A percentile compares a stretch with the other conserved stretches of the same genome.
These are phyloP conservation scores for Suillus weaverae DNA, from an alignment of 768 basidiomycete species.

Conservation along the genomic window DNA sequence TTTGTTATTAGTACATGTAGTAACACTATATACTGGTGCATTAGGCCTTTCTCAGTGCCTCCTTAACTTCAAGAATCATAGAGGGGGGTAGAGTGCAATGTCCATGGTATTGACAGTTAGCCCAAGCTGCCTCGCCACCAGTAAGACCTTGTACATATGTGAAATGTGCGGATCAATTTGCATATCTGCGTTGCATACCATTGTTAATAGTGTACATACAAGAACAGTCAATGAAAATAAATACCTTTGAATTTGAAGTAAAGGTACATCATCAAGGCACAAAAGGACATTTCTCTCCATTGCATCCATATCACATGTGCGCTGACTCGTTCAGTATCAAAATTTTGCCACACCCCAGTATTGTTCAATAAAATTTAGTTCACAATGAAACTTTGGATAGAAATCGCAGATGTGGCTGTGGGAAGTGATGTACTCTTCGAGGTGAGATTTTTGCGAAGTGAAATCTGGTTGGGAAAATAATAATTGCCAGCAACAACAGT, in stretches of 20 bases:
- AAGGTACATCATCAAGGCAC: not conserved
- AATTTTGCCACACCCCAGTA: not conserved
- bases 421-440: not conserved
- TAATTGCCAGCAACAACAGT: not conserved
- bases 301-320: not conserved
- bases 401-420: not conserved
- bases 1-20: not conserved
- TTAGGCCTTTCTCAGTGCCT: not conserved
- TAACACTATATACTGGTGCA: not conserved
- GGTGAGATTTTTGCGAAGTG: not conserved
- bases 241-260: not conserved
- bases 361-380: not conserved
- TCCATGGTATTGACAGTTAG: not conserved
- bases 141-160: not conserved
- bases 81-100: not conserved
- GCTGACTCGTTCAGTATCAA: not conserved
- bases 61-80: not conserved
- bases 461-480: not conserved
- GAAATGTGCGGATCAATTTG: not conserved
- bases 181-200: not conserved
- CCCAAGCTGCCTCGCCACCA: not conserved
- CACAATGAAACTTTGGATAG: constrained; percentile 7
- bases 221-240: not conserved
- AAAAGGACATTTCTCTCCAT: not conserved
- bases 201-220: not conserved